These are phyloP conservation scores for Penicillium freii DNA, from an alignment of 2,329 filamentous ascomycete species.

Conservation along the genomic window DNA sequence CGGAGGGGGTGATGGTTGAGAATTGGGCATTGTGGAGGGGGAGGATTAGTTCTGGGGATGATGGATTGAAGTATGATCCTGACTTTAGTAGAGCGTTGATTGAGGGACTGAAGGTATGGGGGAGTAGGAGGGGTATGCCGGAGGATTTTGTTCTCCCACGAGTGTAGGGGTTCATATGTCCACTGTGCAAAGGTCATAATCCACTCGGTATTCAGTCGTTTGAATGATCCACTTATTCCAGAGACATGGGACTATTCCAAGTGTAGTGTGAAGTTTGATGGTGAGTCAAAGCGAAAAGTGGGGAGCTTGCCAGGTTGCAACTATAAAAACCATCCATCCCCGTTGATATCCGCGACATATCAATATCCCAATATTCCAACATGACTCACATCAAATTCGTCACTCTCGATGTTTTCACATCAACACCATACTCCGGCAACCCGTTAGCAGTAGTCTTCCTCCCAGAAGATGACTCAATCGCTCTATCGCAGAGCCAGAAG, in stretches of 20 bases:
- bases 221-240: not conserved
- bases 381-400: slow-evolving; percentile 34
- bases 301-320: not conserved
- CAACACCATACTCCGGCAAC: slow-evolving; percentile 49
- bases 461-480: slow-evolving; percentile 28
- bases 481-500: slow-evolving; percentile 49
- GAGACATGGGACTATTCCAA: not conserved
- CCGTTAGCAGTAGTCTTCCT: slow-evolving; percentile 57
- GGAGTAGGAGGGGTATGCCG: slow-evolving; percentile 11
- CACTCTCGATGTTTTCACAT: slow-evolving; percentile 47
- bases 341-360: not conserved
- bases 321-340: not conserved
- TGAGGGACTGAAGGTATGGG: slow-evolving; percentile 23
- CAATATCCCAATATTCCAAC: not conserved
- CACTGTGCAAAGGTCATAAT: not conserved
- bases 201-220: not conserved
- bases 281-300: slow-evolving; percentile 5
- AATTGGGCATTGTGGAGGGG: slow-evolving; percentile 46
- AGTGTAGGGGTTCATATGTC: not conserved
- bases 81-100: slow-evolving; percentile 19
- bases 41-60: slow-evolving; percentile 24
- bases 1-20: slow-evolving; percentile 42
- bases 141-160: slow-evolving; percentile 15
- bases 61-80: slow-evolving; percentile 24
- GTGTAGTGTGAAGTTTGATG: not conserved